phyloP scores from a whole-genome alignment of 176 grass and related monocot species.

The Coix lacrymajobi region DNA sequence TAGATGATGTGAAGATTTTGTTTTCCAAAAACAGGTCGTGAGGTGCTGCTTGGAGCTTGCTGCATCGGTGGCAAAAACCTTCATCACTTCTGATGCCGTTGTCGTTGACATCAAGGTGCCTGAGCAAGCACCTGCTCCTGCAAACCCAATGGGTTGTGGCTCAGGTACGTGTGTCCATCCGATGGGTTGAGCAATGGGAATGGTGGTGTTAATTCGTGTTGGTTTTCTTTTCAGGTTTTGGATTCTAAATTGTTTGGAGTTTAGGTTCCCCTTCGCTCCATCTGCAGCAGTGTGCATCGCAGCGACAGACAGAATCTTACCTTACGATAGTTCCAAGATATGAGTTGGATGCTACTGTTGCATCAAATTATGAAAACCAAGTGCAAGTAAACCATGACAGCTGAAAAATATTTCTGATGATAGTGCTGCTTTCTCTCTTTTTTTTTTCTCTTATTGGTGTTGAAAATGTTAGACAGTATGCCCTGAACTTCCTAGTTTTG shows the following conservation, averaged over 20 bases:
- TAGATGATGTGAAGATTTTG: neutral
- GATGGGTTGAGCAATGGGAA: neutral
- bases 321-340: neutral
- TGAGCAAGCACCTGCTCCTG: slow-evolving; percentile 44
- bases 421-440: neutral
- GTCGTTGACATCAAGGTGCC: slow-evolving; percentile 80
- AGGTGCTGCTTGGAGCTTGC: slow-evolving; percentile 94
- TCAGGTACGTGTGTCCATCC: slow-evolving; percentile 41
- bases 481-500: too few species aligned
- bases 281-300: neutral
- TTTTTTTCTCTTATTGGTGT: neutral
- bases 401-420: neutral
- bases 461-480: too few species aligned
- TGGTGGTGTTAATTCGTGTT: neutral
- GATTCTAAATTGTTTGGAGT: slow-evolving; percentile 35
- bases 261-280: neutral
- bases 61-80: slow-evolving; percentile 75
- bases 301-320: neutral
- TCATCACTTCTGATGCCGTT: slow-evolving; percentile 85
- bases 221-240: slow-evolving; percentile 39
- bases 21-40: slow-evolving; percentile 77
- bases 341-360: neutral
- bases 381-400: neutral
- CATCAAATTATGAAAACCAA: neutral
- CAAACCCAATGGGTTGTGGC: slow-evolving; percentile 72